Conservation (phyloP, 1,284 basidiomycete species). For the Ustilago hordei region DNA sequence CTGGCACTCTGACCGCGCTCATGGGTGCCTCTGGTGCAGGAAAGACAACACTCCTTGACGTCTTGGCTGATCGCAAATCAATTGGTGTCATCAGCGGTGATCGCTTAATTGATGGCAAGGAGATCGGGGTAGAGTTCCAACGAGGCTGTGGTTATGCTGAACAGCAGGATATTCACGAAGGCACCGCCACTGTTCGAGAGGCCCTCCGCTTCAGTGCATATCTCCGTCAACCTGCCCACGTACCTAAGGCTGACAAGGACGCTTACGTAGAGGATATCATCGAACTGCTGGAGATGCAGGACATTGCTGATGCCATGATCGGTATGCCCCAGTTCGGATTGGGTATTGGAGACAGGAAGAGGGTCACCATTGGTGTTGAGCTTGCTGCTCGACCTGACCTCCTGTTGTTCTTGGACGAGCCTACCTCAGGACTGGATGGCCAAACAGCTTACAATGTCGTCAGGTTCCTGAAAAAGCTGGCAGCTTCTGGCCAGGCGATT, state of each 20-base stretch:
- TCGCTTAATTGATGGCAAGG: conserved; percentile 80
- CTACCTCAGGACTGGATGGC: conserved; percentile 50
- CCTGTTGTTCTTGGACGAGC: conserved; percentile 72
- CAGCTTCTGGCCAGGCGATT: conserved; percentile 50
- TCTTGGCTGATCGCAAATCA: conserved; percentile 82
- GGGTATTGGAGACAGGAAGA: conserved; percentile 76
- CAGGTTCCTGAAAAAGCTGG: conserved; percentile 52
- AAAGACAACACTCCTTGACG: conserved; percentile 77
- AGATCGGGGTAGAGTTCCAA: conserved; percentile 80
- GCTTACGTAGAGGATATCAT: conserved; percentile 84
- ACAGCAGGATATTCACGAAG: conserved; percentile 86
- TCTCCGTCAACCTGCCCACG: conserved; percentile 79
- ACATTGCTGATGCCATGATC: conserved; percentile 81
- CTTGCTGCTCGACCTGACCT: conserved; percentile 47
- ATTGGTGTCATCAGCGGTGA: conserved; percentile 84
- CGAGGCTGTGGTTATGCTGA: conserved; percentile 76
- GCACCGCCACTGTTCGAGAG: conserved; percentile 84
- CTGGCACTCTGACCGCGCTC: conserved; percentile 78
- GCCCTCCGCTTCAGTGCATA: conserved; percentile 84
- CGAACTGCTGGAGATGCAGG: conserved; percentile 81
- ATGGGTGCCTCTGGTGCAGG: conserved; percentile 81
- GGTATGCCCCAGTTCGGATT: conserved; percentile 72
- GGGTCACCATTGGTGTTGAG: conserved; percentile 73
- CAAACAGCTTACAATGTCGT: conserved; percentile 51
- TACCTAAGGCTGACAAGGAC: conserved; percentile 80